These are phyloP conservation scores for Aristolochia californica DNA, from an alignment of 164 flowering plant genomes.

Conservation along the genomic window DNA sequence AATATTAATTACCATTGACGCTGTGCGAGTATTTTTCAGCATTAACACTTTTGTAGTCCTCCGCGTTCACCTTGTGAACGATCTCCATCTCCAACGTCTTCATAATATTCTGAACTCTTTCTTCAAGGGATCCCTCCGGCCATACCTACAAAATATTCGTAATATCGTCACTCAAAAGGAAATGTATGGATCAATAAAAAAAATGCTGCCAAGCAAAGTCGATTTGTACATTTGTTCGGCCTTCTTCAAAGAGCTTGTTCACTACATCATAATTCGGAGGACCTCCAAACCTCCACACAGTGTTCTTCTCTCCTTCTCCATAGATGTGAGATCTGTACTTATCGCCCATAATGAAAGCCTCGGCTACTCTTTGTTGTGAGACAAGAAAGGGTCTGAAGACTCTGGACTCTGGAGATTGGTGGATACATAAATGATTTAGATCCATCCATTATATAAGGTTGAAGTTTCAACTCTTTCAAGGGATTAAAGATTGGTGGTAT, in stretches of 20 bases:
- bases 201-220: too few species aligned
- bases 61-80: constrained; percentile 33
- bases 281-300: constrained; percentile 59
- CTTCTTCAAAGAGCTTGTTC: constrained; percentile 66
- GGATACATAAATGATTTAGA: too few species aligned
- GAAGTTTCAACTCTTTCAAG: too few species aligned
- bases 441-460: too few species aligned
- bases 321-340: constrained; percentile 47
- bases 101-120: constrained; percentile 51
- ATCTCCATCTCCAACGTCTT: constrained; percentile 89
- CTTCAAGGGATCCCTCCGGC: constrained; percentile 64
- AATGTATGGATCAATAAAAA: neutral
- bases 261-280: constrained; percentile 60
- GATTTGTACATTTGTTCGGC: constrained; percentile 62
- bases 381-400: too few species aligned
- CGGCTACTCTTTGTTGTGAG: too few species aligned
- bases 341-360: constrained; percentile 19
- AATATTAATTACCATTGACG: constrained; percentile 37
- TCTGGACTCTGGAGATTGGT: too few species aligned
- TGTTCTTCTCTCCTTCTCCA: constrained; percentile 36
- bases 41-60: constrained; percentile 39
- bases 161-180: neutral
- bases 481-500: too few species aligned
- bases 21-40: constrained; percentile 24
- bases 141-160: constrained; percentile 36